Conservation (phyloP, 2,329 filamentous ascomycete genomes). For the Diplodia seriata region DNA sequence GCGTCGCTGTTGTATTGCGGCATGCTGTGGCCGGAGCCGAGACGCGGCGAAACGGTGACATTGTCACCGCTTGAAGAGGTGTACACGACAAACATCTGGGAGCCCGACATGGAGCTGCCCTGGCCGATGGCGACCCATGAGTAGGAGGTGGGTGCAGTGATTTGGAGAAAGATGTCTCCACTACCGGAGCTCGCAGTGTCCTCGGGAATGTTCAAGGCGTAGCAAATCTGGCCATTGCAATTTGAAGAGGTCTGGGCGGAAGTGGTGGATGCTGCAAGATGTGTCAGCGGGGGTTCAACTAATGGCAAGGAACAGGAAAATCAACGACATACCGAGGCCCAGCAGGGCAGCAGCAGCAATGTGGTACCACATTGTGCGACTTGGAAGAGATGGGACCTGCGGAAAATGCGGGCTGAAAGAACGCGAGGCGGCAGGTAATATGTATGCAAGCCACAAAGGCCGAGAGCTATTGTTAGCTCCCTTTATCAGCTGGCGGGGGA, state of each 20-base stretch:
- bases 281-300: background rate
- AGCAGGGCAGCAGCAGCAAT: conserved; percentile 29
- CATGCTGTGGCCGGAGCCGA: conserved; percentile 52
- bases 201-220: conserved; percentile 62
- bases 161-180: conserved; percentile 65
- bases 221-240: conserved; percentile 49
- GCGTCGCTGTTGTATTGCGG: conserved; percentile 54
- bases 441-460: conserved; percentile 28
- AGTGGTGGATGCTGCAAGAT: conserved; percentile 18
- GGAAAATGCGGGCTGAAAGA: background rate
- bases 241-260: conserved; percentile 28
- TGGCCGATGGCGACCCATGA: conserved; percentile 65
- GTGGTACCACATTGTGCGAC: conserved; percentile 27
- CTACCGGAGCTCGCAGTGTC: conserved; percentile 57
- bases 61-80: conserved; percentile 59
- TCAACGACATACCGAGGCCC: conserved; percentile 22
- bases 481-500: conserved; percentile 14
- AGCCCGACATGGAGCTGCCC: conserved; percentile 59
- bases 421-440: conserved; percentile 1
- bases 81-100: conserved; percentile 68
- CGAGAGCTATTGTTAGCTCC: conserved; percentile 25
- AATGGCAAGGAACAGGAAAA: background rate
- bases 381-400: background rate
- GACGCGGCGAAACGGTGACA: conserved; percentile 64
- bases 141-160: conserved; percentile 60